phyloP scores from a whole-genome alignment of 1,139 yeast species.

The Candida tropicalis region DNA sequence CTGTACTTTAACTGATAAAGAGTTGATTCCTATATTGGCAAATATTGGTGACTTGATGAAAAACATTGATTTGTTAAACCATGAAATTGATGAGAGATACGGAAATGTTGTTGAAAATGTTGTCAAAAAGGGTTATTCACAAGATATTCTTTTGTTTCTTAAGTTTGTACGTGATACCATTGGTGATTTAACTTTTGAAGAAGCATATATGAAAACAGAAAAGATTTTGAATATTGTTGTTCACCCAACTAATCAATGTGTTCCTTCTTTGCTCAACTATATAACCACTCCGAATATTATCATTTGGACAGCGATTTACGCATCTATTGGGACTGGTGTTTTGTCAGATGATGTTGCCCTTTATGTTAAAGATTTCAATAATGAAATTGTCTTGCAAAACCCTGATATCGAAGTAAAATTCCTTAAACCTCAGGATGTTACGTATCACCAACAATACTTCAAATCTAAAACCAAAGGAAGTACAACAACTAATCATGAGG shows the following conservation, averaged over 20 bases:
- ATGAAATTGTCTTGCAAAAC: constrained; percentile 50
- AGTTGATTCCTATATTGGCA: constrained; percentile 51
- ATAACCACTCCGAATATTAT: constrained; percentile 94
- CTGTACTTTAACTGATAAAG: constrained; percentile 65
- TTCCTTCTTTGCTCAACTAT: constrained; percentile 82
- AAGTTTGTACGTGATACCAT: constrained; percentile 77
- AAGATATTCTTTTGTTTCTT: constrained; percentile 77
- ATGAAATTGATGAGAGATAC: constrained; percentile 64
- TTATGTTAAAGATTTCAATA: constrained; percentile 68
- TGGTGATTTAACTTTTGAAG: constrained; percentile 89
- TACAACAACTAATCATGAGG: neutral
- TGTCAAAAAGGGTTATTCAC: constrained; percentile 76
- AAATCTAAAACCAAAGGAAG: constrained; percentile 12
- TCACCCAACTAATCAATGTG: constrained; percentile 72
- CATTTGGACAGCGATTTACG: constrained; percentile 82
- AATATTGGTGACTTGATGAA: constrained; percentile 55
- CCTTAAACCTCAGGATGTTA: constrained; percentile 51
- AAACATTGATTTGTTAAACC: constrained; percentile 46
- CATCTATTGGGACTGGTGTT: constrained; percentile 72
- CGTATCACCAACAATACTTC: constrained; percentile 46
- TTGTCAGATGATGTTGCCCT: constrained; percentile 62
- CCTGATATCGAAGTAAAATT: constrained; percentile 38
- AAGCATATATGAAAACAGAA: constrained; percentile 85
- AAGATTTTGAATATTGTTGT: constrained; percentile 85
- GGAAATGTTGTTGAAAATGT: constrained; percentile 71